Conservation (phyloP, 164 flowering plant species). For the Umbellularia californica region DNA sequence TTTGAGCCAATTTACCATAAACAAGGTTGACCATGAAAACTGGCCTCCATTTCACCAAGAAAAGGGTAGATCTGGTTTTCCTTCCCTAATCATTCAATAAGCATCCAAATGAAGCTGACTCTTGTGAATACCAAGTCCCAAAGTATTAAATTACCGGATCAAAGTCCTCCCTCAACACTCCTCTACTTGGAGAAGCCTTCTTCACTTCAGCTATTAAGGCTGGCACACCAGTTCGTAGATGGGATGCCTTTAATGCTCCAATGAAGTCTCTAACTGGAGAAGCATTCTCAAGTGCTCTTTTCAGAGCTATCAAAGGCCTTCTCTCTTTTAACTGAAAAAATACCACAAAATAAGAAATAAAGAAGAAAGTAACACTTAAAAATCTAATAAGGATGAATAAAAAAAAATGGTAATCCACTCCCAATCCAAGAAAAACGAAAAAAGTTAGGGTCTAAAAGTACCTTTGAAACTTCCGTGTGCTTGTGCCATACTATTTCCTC, state of each 20-base stretch:
- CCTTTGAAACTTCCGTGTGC: constrained; percentile 70
- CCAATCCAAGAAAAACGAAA: too few species aligned
- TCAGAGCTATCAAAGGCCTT: constrained; percentile 43
- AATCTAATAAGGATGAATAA: background rate
- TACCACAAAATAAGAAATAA: too few species aligned
- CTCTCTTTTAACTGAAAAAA: constrained; percentile 55
- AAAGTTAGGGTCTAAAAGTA: constrained; percentile 4
- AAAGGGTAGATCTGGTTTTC: too few species aligned
- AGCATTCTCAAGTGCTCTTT: constrained; percentile 45
- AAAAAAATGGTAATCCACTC: background rate
- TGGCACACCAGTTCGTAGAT: constrained; percentile 69
- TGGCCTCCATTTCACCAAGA: too few species aligned
- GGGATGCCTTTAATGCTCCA: constrained; percentile 73
- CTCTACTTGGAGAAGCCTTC: constrained; percentile 99
- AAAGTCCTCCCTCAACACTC: constrained; percentile 81
- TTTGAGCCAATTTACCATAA: too few species aligned
- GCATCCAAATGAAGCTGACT: too few species aligned
- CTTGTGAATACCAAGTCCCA: too few species aligned
- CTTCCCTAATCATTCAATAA: too few species aligned
- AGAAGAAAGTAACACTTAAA: too few species aligned
- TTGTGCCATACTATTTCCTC: constrained; percentile 97
- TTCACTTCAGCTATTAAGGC: constrained; percentile 98
- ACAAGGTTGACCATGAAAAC: too few species aligned
- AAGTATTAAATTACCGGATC: constrained; percentile 58
- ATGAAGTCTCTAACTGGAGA: constrained; percentile 79